Percentiles rank a stretch among this genome's conserved stretches.
phyloP scores from a whole-genome alignment of 176 grass and related monocot species.

The Pontederia paniculata region DNA sequence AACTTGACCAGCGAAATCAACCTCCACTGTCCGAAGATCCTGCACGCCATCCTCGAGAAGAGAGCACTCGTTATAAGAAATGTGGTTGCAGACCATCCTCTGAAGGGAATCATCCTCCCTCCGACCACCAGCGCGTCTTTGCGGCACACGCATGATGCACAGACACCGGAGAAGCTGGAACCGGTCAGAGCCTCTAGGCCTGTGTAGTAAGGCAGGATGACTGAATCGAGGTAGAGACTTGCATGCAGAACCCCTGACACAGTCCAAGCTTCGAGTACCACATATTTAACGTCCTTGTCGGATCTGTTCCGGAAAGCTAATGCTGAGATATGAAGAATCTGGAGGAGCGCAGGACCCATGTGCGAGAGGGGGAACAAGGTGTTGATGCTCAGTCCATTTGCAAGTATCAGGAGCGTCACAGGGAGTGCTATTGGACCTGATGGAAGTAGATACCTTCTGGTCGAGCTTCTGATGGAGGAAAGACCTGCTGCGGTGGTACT shows the following conservation, averaged over 20 bases:
- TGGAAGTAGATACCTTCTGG: constrained; percentile 67
- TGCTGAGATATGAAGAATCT: constrained; percentile 75
- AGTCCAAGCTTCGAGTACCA: constrained; percentile 80
- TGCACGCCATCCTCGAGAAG: constrained; percentile 84
- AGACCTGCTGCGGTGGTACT: not conserved
- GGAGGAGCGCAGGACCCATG: constrained; percentile 75
- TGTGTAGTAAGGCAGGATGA: constrained; percentile 92
- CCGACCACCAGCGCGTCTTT: constrained; percentile 56
- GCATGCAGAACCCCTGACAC: constrained; percentile 92
- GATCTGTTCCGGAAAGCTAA: constrained; percentile 80
- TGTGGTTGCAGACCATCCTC: constrained; percentile 76
- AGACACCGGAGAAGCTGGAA: constrained; percentile 72
- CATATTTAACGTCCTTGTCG: constrained; percentile 71
- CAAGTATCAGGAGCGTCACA: constrained; percentile 59
- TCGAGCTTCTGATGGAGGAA: constrained; percentile 25
- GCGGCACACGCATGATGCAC: constrained; percentile 78
- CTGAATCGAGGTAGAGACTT: constrained; percentile 61
- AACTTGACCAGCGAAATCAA: constrained; percentile 49
- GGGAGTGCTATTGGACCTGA: constrained; percentile 79
- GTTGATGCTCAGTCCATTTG: constrained; percentile 74
- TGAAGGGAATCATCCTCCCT: constrained; percentile 44
- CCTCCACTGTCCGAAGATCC: constrained; percentile 63
- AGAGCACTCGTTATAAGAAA: constrained; percentile 67
- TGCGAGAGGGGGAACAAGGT: constrained; percentile 65
- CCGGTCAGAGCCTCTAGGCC: constrained; percentile 61